These are phyloP conservation scores for Collariella sp. DNA, from an alignment of 495 filamentous ascomycete species.

Conservation along the genomic window DNA sequence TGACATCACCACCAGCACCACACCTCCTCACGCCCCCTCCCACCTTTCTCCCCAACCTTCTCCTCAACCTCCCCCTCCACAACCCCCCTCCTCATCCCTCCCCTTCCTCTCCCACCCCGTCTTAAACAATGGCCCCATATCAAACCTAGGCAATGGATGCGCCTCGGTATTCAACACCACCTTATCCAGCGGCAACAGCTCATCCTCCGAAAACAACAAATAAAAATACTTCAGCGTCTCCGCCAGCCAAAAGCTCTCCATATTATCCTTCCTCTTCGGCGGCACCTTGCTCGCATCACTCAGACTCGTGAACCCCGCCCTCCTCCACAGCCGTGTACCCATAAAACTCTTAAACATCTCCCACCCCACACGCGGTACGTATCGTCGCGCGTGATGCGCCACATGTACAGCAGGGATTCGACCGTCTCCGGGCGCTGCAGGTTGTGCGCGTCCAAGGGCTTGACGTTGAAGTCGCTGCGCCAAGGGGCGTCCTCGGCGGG, in stretches of 20 bases:
- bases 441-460: slow-evolving; percentile 72
- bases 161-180: slow-evolving; percentile 95
- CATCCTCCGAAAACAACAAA: slow-evolving; percentile 78
- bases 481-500: slow-evolving; percentile 48
- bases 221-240: slow-evolving; percentile 99
- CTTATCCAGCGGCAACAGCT: slow-evolving; percentile 73
- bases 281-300: slow-evolving; percentile 64
- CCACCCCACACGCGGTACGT: slow-evolving; percentile 95
- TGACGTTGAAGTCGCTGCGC: slow-evolving; percentile 69
- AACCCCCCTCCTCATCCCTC: slow-evolving; percentile 36
- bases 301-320: slow-evolving; percentile 74
- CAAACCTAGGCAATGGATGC: slow-evolving; percentile 81
- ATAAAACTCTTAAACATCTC: slow-evolving; percentile 93
- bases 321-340: slow-evolving; percentile 69
- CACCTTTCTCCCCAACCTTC: background rate
- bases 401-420: slow-evolving; percentile 96
- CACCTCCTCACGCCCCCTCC: background rate
- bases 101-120: slow-evolving; percentile 82
- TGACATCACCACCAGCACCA: background rate
- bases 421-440: slow-evolving; percentile 94
- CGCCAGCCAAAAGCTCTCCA: slow-evolving; percentile 95
- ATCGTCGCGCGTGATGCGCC: slow-evolving; percentile 87
- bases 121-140: slow-evolving; percentile 64
- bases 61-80: slow-evolving; percentile 8
- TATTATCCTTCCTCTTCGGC: slow-evolving; percentile 60